Evolutionary conservation across 176 grass and related monocot genomes (phyloP), one percentile per base, ranked within the genome.

Genomic region (Pontederia crassipes): DNA sequence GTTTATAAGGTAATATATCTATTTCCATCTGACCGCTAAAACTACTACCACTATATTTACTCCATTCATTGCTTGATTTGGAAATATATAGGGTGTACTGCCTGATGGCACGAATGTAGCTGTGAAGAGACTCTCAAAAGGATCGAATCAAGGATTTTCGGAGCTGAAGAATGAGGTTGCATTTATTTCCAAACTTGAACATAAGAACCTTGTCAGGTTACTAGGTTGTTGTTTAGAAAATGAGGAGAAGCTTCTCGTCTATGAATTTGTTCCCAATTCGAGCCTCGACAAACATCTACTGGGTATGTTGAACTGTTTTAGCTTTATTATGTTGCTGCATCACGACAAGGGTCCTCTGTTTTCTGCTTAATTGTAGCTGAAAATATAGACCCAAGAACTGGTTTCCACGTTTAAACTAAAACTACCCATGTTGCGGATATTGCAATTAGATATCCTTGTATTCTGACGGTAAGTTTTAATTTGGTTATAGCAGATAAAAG

Each of bases 1-100:
- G 86, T 89, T 3, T 89, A 89, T 62, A 89, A 61, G 77, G 77
- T 83, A 48, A 10, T 8, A 11, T 1, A 9, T 53, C 28, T 12
- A 46, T 4, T 9, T 10, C 32, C 13, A 58, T 28, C 1, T 28
- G 8, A 14, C 0, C 13, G 18, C n/a, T 67, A 3, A 54, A 40
- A 18, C n/a, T 40, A 46, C 12, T 20, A 15, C 52, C 46, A 20
- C 58, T 32, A 28, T 13, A 29, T 32, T 24, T 60, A 13, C 18
- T 12, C 24, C 12, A 12, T 11, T 27, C 13, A 14, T 9, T 16
- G 18, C 17, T 1, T 53, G 12, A 32, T 12, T 52, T 53, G 18
- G 2, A 53, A 8, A 45, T 8, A 12, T 59, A 26, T 66, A 82
- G 84, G 81, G 86, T 3, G 54, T n/a, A 49, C 48, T 84, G 2